Base-by-base conservation (phyloP, 1,284 basidiomycete species). In the Rhodotorula mucilaginosa region DNA sequence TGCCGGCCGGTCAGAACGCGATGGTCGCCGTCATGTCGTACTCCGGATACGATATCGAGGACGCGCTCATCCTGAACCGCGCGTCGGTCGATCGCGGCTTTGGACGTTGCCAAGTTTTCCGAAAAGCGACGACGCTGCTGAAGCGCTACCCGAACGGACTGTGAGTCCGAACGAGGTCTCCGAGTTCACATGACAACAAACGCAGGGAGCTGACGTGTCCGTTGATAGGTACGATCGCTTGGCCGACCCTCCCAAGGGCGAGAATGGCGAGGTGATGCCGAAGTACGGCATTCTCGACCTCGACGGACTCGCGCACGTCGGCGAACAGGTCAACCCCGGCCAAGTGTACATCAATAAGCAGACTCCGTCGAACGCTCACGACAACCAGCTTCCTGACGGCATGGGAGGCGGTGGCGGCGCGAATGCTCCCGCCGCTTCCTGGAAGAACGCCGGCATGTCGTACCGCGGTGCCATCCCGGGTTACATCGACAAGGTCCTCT, bases 11-110 rank as follows among this genome's bases (percentile, higher is more conserved):
- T 8, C 95, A 99, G 82, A 99, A 99, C 80, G 97, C 96, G 7
- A 99, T 91, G 1, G 92, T 99, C 56, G 97, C 96, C 3, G 94
- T 99, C 75, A 99, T 99, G 97, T 94, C 92, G 80, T 99, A 91
- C 83, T 97, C 94, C 3, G 97, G 97, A 44, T 99, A 99, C 82
- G 97, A 99, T 86, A 99, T 99, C 74, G 97, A 99, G 83, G 97
- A 99, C 83, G 97, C 97, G 1, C 85, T 99, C 68, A 97, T 99
- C 79, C 84, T 97, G 70, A 99, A 99, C 83, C 93, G 91, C 87
- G 92, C 94, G 21, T 94, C 92, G 79, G 85, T 98, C 67, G 97
- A 99, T 84, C 89, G 97, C 70, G 97, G 97, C 4, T 99, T 98
- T 79, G 97, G 96, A 52, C 85, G 97, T 67, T 98, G 95, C 82